Base-by-base conservation (phyloP, 2,329 filamentous ascomycete species). In the Cytospora piceae region DNA sequence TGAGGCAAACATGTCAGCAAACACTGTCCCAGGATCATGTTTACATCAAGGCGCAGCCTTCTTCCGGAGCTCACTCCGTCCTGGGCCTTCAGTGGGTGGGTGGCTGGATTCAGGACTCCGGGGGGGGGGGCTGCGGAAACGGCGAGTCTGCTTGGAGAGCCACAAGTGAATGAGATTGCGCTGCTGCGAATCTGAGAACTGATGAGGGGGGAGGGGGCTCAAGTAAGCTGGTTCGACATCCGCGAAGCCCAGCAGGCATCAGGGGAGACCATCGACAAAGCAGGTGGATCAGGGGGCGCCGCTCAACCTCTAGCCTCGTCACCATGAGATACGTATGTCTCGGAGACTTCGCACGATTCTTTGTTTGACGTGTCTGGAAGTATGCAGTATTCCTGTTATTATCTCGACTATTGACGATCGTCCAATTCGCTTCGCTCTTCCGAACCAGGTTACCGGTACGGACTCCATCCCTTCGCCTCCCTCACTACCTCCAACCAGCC, bases 171-270 rank as follows among this genome's bases (percentile, higher is more conserved):
- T 46, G 3, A 22, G 9, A n/a, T 46, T 8, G 2, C 32, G 32
- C 32, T 34, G 11, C 32, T 22, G 34, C 20, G 22, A 6, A 17
- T 49, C n/a, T 59, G 55, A 59, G 64, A 58, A 66, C 34, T 66
- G 64, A 66, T 9, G 29, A 54, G 14, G 20, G n/a, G 27, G 3
- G n/a, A n/a, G n/a, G 15, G 20, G 12, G 22, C n/a, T 29, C n/a
- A 42, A 42, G 14, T 17, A 20, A 42, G 39, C 17, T 42, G 39
- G 39, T 42, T 42, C 15, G 39, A 7, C 15, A 29, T 29, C 5
- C 27, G 27, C 27, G 27, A 29, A 5, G 5, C 17, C 39, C 15
- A 42, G 8, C 12, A 34, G 15, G 39, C 39, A 42, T 17, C 15
- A 42, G 11, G n/a, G n/a, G 20, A n/a, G 20, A 46, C 7, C 42